Percentiles rank a stretch among this genome's conserved stretches.
Conservation (phyloP, 139 green algal genomes). For the Bryopsis sp. region DNA sequence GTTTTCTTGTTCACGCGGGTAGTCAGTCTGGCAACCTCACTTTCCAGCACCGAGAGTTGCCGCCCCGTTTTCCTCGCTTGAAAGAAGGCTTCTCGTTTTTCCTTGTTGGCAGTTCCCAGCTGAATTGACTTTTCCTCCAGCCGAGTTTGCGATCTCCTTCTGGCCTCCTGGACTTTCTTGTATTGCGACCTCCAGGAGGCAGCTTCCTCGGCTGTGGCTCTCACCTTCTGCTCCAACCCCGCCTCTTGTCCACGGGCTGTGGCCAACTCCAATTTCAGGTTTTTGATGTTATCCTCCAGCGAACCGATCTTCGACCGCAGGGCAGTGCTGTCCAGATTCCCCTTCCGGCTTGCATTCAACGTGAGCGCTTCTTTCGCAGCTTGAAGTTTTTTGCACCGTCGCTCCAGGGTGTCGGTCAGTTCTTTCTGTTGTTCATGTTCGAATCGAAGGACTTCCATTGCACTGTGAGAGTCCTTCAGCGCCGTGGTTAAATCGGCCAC, state of each 20-base stretch:
- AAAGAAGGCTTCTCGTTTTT: too few species aligned
- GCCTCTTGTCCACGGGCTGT: not conserved
- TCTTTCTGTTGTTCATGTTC: too few species aligned
- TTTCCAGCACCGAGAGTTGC: too few species aligned
- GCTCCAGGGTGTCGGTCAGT: too few species aligned
- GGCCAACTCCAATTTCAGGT: not conserved
- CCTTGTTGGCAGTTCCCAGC: not conserved
- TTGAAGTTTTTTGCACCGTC: too few species aligned
- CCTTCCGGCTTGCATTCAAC: too few species aligned
- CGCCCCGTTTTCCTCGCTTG: too few species aligned
- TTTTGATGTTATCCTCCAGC: not conserved
- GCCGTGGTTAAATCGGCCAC: too few species aligned
- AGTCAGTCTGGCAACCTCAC: not conserved
- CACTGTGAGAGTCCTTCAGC: too few species aligned
- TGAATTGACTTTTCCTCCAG: slow-evolving; percentile 10
- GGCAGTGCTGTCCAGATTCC: not conserved
- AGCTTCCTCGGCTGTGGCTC: not conserved
- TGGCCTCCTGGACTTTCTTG: not conserved
- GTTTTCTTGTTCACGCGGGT: not conserved
- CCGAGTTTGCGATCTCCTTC: not conserved
- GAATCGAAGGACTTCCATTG: too few species aligned
- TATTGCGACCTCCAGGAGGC: not conserved
- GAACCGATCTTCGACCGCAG: not conserved
- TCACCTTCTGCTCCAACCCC: not conserved
- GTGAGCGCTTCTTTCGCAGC: too few species aligned